A percentile compares a stretch with the other conserved stretches of the same genome.
Conservation (phyloP, 768 basidiomycete genomes). For the Coprinopsis marcescibilis region DNA sequence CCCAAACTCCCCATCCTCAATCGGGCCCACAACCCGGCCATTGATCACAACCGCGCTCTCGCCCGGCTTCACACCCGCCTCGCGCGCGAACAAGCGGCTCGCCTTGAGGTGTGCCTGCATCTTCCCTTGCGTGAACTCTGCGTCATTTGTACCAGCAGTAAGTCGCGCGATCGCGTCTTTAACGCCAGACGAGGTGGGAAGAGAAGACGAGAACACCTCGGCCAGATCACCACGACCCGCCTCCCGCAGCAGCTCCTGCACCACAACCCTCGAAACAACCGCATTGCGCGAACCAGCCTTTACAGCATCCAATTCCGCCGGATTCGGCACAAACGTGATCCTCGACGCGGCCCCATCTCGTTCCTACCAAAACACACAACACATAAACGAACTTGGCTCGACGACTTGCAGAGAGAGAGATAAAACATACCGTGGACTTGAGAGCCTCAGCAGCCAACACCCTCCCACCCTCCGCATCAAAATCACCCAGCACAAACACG, state of each 20-base stretch:
- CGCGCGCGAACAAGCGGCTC: slow-evolving; percentile 44
- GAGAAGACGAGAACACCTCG: no score
- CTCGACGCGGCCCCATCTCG: slow-evolving; percentile 33
- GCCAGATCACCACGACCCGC: background rate
- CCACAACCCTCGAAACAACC: slow-evolving; percentile 16
- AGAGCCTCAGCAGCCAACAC: slow-evolving; percentile 62
- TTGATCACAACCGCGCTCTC: slow-evolving; percentile 68
- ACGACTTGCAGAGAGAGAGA: background rate
- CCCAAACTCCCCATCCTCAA: slow-evolving; percentile 52
- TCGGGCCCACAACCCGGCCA: slow-evolving; percentile 81
- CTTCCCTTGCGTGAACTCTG: slow-evolving; percentile 26
- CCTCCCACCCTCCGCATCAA: slow-evolving; percentile 59
- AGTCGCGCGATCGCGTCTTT: slow-evolving; percentile 26
- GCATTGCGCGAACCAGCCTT: background rate
- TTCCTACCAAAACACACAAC: background rate
- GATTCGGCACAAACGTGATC: slow-evolving; percentile 75
- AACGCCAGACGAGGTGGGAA: no score
- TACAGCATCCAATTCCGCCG: slow-evolving; percentile 19
- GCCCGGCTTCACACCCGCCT: slow-evolving; percentile 55
- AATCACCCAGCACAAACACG: slow-evolving; percentile 68
- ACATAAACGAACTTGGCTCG: no score
- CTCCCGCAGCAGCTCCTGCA: slow-evolving; percentile 23
- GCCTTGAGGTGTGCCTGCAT: slow-evolving; percentile 40
- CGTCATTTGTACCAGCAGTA: slow-evolving; percentile 24
- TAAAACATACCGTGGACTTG: slow-evolving; percentile 48